A percentile compares a stretch with the other conserved stretches of the same genome.
phyloP scores from a whole-genome alignment of 768 basidiomycete genomes.

The Paxillus ammoniavirescens region DNA sequence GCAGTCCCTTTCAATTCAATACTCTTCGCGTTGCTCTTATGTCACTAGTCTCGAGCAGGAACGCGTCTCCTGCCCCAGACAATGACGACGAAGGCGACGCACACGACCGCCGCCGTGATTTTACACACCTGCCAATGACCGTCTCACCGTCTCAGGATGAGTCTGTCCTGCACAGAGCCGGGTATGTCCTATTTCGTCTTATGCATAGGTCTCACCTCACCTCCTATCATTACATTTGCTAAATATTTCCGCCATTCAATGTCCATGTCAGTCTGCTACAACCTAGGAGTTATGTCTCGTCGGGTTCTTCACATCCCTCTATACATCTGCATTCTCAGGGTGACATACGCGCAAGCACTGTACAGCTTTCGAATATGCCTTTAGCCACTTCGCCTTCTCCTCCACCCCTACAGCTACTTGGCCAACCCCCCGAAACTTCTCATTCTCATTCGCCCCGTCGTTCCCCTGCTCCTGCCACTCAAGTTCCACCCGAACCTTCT shows the following conservation, averaged over 20 bases:
- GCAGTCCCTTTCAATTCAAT: background rate
- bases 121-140: constrained; percentile 6
- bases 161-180: constrained; percentile 49
- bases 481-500: constrained; percentile 14
- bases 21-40: background rate
- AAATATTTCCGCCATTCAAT: too few relatives aligned
- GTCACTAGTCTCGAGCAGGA: background rate
- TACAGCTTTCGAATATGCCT: constrained; percentile 56
- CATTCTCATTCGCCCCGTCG: background rate
- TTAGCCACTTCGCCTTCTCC: background rate
- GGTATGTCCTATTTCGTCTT: constrained; percentile 37
- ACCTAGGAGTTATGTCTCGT: constrained; percentile 44
- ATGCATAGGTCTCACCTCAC: background rate
- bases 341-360: constrained; percentile 63
- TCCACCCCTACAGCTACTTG: background rate
- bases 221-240: background rate
- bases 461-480: constrained; percentile 15
- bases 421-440: background rate
- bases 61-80: background rate
- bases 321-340: constrained; percentile 52
- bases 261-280: constrained; percentile 49
- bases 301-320: constrained; percentile 19
- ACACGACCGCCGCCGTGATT: constrained; percentile 11
- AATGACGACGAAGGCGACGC: background rate
- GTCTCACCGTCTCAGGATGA: constrained; percentile 33